Evolutionary conservation across 108 stramenopile genomes (phyloP), one percentile per base, ranked within the genome.

Genomic region (Skeletonema menzelii): DNA sequence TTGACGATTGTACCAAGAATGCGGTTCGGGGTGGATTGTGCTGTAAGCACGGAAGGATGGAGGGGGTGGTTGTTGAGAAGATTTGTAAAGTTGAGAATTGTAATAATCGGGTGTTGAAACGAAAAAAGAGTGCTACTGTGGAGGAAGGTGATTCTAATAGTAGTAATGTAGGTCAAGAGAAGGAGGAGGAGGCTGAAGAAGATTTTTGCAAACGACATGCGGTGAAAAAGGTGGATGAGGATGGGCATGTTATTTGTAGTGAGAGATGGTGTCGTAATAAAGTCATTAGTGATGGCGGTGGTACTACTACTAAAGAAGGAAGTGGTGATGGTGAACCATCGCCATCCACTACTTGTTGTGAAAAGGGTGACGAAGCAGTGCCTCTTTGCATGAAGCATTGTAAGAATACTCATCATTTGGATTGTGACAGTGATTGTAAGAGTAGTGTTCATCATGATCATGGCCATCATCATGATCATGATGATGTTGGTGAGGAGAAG

Each of bases 141-240:
- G n/a, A n/a, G n/a, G 49, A 0, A 22, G 20, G 1, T 49, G 20
- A 2, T 22, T 5, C 4, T 22, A 3, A 49, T 20, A 22, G 19
- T 11, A 22, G 20, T 19, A 40, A 4, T n/a, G 15, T 3, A 2
- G 49, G 6, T 8, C 22, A 53, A 24, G 22, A 24, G n/a, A 7
- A 22, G 8, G 22, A 20, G 49, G 22, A 19, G n/a, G 46, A 53
- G 22, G 49, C 5, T 2, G 20, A 53, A 22, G 49, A 22, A 53
- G 49, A 22, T 20, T 53, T n/a, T 53, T 53, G 49, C 8, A 53
- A 53, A 53, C 49, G 49, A 24, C 49, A 53, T 53, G 49, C 49
- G 0, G 20, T 53, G 0, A 53, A 53, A 22, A 53, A 53, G 49
- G 49, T 53, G 7, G 22, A 53, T 22, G 49, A 53, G 49, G 49